Percentiles rank a stretch among this genome's conserved stretches.
phyloP scores from a whole-genome alignment of 257 asterid species.

The Paraleonurus japonicus region DNA sequence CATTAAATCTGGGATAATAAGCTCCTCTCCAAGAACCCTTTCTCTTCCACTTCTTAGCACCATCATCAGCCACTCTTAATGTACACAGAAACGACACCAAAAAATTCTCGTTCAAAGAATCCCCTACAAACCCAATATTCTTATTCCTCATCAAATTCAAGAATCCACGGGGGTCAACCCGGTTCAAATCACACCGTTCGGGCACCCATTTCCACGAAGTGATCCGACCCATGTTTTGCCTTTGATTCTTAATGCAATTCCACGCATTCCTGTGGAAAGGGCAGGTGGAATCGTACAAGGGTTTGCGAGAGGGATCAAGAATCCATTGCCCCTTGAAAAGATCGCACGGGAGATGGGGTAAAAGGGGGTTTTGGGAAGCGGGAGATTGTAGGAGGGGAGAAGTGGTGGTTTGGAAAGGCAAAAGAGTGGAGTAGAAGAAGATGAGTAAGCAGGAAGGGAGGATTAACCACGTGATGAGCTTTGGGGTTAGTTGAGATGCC shows the following conservation, averaged over 20 bases:
- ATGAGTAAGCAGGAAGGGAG: constrained; percentile 58
- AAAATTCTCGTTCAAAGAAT: constrained; percentile 87
- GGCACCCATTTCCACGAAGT: constrained; percentile 97
- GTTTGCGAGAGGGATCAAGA: constrained; percentile 60
- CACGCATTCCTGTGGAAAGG: constrained; percentile 88
- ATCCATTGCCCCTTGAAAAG: constrained; percentile 81
- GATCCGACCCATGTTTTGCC: constrained; percentile 79
- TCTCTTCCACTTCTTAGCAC: constrained; percentile 95
- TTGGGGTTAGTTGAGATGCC: constrained; percentile 54
- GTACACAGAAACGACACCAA: constrained; percentile 74
- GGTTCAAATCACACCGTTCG: constrained; percentile 55
- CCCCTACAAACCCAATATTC: constrained; percentile 95
- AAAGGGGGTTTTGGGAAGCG: constrained; percentile 27
- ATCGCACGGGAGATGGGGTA: constrained; percentile 47
- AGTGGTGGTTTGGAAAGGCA: constrained; percentile 40
- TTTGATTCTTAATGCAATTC: constrained; percentile 79
- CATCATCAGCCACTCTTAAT: constrained; percentile 61
- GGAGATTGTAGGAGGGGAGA: constrained; percentile 26
- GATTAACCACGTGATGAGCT: constrained; percentile 49
- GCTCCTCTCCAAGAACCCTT: constrained; percentile 98
- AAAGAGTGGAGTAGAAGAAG: constrained; percentile 63
- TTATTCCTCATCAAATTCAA: constrained; percentile 61
- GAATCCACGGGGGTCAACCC: constrained; percentile 72
- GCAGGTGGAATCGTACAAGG: constrained; percentile 80
- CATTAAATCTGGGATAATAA: constrained; percentile 81